Percentiles rank a stretch among this genome's conserved stretches.
Evolutionary conservation across 2,329 filamentous ascomycete species (phyloP).

Genomic region (Alternaria gaisen): DNA sequence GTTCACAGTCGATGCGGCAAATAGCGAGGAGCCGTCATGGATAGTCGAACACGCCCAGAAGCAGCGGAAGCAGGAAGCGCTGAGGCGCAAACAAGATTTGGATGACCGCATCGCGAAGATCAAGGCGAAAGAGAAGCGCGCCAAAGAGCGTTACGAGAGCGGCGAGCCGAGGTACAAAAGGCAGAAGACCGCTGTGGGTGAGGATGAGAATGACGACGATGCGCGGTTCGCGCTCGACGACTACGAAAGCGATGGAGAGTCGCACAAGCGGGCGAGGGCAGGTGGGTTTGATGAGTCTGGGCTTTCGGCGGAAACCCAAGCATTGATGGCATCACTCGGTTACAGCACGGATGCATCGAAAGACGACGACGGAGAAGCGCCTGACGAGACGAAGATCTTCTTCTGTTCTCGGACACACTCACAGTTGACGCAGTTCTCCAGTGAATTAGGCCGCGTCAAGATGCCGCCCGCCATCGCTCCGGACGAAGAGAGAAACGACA

Average conservation of each 20-base stretch:
- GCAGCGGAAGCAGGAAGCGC: slow-evolving; percentile 72
- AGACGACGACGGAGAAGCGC: slow-evolving; percentile 59
- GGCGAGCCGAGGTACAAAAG: slow-evolving; percentile 61
- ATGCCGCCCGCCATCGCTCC: slow-evolving; percentile 73
- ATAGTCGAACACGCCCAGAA: slow-evolving; percentile 79
- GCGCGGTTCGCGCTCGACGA: slow-evolving; percentile 79
- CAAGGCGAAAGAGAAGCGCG: slow-evolving; percentile 68
- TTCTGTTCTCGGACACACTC: slow-evolving; percentile 95
- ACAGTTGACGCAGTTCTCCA: slow-evolving; percentile 86
- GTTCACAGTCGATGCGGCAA: slow-evolving; percentile 57
- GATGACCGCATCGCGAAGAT: slow-evolving; percentile 75
- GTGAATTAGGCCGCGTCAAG: slow-evolving; percentile 79
- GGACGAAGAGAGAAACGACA: slow-evolving; percentile 21
- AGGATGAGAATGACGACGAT: slow-evolving; percentile 57
- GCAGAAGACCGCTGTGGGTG: slow-evolving; percentile 31
- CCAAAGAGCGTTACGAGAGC: slow-evolving; percentile 60
- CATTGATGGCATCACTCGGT: slow-evolving; percentile 71
- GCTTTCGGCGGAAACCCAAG: slow-evolving; percentile 77
- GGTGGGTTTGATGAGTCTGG: slow-evolving; percentile 51
- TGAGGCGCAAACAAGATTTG: slow-evolving; percentile 73
- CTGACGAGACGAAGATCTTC: slow-evolving; percentile 82
- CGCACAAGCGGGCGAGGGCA: slow-evolving; percentile 29
- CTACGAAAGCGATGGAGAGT: slow-evolving; percentile 71
- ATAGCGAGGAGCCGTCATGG: slow-evolving; percentile 82
- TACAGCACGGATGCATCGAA: slow-evolving; percentile 45